Conservation (phyloP, 768 basidiomycete genomes). For the Lyophyllum shimeji region DNA sequence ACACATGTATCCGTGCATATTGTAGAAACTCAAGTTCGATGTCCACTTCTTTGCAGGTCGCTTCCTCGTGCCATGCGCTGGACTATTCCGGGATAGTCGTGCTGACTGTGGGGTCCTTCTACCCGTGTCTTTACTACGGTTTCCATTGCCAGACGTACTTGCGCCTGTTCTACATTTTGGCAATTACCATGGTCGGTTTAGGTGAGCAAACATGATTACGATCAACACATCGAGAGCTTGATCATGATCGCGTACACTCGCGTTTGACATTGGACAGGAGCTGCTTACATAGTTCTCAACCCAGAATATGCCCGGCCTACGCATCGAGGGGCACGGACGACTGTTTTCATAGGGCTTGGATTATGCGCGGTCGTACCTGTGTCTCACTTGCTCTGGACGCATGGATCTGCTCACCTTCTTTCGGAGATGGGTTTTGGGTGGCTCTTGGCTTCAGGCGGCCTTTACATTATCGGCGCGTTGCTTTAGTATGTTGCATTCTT, state of each 20-base stretch:
- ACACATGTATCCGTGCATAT: slow-evolving; percentile 8
- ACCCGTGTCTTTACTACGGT: slow-evolving; percentile 75
- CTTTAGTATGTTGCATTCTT: slow-evolving; percentile 65
- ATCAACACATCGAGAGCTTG: slow-evolving; percentile 8
- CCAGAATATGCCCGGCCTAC: slow-evolving; percentile 76
- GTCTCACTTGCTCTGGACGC: slow-evolving; percentile 56
- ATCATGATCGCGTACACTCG: slow-evolving; percentile 11
- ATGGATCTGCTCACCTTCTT: slow-evolving; percentile 56
- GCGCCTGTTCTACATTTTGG: slow-evolving; percentile 53
- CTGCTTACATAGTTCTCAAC: slow-evolving; percentile 74
- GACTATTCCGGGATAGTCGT: slow-evolving; percentile 84
- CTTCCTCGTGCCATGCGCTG: slow-evolving; percentile 57
- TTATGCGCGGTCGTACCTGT: slow-evolving; percentile 69
- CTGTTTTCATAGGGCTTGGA: slow-evolving; percentile 79
- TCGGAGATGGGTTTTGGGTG: slow-evolving; percentile 70
- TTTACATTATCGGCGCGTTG: slow-evolving; percentile 80
- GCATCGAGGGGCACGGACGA: slow-evolving; percentile 74
- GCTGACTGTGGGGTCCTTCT: slow-evolving; percentile 77
- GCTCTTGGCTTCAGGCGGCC: slow-evolving; percentile 64
- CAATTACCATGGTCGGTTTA: slow-evolving; percentile 51
- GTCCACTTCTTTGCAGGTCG: slow-evolving; percentile 42
- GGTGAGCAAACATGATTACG: slow-evolving; percentile 46
- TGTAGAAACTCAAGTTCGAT: background rate
- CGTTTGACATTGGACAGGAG: slow-evolving; percentile 36
- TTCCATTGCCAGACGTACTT: slow-evolving; percentile 65